Percentiles rank a stretch among this genome's conserved stretches.
phyloP scores from a whole-genome alignment of 805 yeast species.

The Blastobotrys terrestris region DNA sequence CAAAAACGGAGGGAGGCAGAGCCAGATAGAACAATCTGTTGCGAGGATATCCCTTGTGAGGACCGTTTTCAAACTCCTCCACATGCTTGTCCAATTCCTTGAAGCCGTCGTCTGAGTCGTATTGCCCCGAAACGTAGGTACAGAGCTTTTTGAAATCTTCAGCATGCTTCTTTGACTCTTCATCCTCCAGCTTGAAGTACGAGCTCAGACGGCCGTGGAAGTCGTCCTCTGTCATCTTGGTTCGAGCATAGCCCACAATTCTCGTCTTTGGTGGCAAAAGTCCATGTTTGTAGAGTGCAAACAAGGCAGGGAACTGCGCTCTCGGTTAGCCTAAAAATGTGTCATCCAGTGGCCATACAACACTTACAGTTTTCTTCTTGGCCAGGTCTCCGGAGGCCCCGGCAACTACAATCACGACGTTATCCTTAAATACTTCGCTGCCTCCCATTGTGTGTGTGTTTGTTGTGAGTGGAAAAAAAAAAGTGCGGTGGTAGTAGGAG shows the following conservation, averaged over 20 bases:
- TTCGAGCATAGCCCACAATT: constrained; percentile 90
- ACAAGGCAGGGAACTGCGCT: constrained; percentile 37
- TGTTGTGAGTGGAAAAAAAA: neutral
- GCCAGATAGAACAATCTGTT: constrained; percentile 91
- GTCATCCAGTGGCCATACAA: neutral
- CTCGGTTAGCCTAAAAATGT: neutral
- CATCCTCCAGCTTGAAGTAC: constrained; percentile 51
- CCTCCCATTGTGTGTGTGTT: neutral
- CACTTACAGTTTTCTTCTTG: constrained; percentile 77
- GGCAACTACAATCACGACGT: constrained; percentile 72
- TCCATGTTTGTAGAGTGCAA: constrained; percentile 55
- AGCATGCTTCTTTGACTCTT: constrained; percentile 33
- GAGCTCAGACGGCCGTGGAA: constrained; percentile 61
- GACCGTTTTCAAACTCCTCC: constrained; percentile 51
- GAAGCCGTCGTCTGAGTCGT: constrained; percentile 77
- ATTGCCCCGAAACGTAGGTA: constrained; percentile 69
- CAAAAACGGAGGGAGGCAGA: constrained; percentile 89
- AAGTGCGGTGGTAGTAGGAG: neutral
- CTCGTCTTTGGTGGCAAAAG: constrained; percentile 61
- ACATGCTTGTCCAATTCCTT: constrained; percentile 47
- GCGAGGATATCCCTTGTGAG: constrained; percentile 34
- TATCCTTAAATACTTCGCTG: constrained; percentile 44
- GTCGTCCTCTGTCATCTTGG: constrained; percentile 61
- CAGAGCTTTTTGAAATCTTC: constrained; percentile 62
- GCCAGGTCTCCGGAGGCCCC: constrained; percentile 97